Evolutionary conservation across 805 yeast genomes (phyloP).

Genomic region (Tetrapisispora phaffii): DNA sequence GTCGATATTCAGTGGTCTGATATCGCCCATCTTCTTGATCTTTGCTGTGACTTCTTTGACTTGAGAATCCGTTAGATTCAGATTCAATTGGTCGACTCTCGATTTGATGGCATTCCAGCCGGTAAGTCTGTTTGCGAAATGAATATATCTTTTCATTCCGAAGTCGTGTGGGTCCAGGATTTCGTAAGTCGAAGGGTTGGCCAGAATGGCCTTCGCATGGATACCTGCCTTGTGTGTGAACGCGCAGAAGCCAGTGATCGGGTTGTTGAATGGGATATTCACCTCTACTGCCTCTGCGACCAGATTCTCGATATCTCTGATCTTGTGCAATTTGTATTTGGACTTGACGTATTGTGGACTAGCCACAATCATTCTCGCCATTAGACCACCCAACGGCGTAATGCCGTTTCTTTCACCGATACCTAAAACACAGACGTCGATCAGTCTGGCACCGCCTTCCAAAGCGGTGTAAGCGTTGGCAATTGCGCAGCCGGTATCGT

Average conservation of each 20-base stretch:
- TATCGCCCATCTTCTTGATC: slow-evolving; percentile 90
- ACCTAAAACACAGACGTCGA: slow-evolving; percentile 95
- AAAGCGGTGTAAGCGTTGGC: slow-evolving; percentile 97
- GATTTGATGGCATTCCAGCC: slow-evolving; percentile 99
- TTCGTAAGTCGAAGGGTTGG: slow-evolving; percentile 97
- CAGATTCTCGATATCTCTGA: slow-evolving; percentile 88
- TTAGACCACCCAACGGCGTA: slow-evolving; percentile 92
- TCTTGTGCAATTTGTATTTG: slow-evolving; percentile 89
- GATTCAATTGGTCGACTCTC: slow-evolving; percentile 92
- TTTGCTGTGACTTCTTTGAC: slow-evolving; percentile 89
- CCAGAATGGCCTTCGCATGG: slow-evolving; percentile 96
- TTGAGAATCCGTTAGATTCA: slow-evolving; percentile 84
- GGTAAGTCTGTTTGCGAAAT: slow-evolving; percentile 93
- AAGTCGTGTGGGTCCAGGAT: slow-evolving; percentile 90
- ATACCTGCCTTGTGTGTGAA: slow-evolving; percentile 99
- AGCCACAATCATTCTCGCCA: slow-evolving; percentile 99
- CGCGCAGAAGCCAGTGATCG: slow-evolving; percentile 98
- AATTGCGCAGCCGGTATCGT: slow-evolving; percentile 98
- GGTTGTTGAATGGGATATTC: slow-evolving; percentile 95
- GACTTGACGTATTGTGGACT: slow-evolving; percentile 91
- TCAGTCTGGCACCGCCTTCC: slow-evolving; percentile 92
- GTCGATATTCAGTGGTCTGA: slow-evolving; percentile 86
- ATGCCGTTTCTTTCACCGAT: slow-evolving; percentile 99
- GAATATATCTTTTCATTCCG: slow-evolving; percentile 92
- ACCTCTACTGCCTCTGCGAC: slow-evolving; percentile 97